Evolutionary conservation across 768 basidiomycete genomes (phyloP), one percentile per base, ranked within the genome.

Genomic region (Tulasnella sp.): DNA sequence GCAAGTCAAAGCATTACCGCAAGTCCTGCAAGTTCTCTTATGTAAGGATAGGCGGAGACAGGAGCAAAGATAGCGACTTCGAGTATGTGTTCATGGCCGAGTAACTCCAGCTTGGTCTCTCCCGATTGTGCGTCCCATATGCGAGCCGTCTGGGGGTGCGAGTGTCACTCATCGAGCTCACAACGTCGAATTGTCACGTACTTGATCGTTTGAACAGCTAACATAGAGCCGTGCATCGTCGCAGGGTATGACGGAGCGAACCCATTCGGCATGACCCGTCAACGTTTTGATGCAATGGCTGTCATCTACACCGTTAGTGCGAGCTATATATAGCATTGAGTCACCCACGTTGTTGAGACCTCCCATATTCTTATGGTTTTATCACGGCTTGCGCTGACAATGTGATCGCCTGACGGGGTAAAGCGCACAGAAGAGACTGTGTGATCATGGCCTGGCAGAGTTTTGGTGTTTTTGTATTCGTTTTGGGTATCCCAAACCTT

Each of bases 401-500:
- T 74, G 57, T 73, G 74, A 62, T 83, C 82, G 62, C 89, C 90
- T 45, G 81, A 79, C 0, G 88, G 87, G 60, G 90, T 72, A 62
- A 92, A 93, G 16, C 81, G 76, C 1, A 82, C 88, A 24, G 79
- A 78, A 9, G 90, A 91, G 42, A 93, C 83, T 10, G 84, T 79
- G 64, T 93, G 90, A 63, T 93, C 90, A 60, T 93, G 90, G 6
- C 89, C 90, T 50, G 81, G 78, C 43, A 92, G 69, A 2, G 89
- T 90, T 66, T 84, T 85, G 53, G 73, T 72, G 63, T 88, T 90
- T 69, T 86, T 88, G 74, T 86, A 92, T 59, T 89, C 87, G 63
- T 88, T 84, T 57, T 79, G 74, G 13, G 81, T 77, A 64, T 91
- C 86, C 90, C 90, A 93, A 54, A 93, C 73, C 67, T 90, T 90